Evolutionary conservation across 345 rosid genomes (phyloP), one percentile per base, ranked within the genome.

Genomic region (Camelina hispida): DNA sequence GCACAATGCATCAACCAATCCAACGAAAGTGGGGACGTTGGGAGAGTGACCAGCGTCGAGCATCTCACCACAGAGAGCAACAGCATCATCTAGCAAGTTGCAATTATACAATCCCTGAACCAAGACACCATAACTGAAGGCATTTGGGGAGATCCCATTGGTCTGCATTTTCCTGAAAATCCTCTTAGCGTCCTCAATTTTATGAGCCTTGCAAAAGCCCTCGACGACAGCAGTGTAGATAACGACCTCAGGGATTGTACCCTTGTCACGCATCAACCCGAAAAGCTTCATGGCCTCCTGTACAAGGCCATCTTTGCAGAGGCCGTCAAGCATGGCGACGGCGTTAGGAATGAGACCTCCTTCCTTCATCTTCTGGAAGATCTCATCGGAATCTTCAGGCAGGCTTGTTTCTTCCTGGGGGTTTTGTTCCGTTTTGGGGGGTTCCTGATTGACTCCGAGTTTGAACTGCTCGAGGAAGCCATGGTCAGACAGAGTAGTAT

Each of bases 211-310:
- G 89, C 92, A 89, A 78, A 85, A 92, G 30, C 93, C 97, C 61
- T 90, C 96, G 40, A 90, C 96, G 30, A 92, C 98, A 30, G 97
- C 98, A 7, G 99, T 90, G 83, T 95, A 92, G 63, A 92, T 73
- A 59, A 92, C 97, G 43, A 90, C 90, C 58, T 95, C 99, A 11
- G 99, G 99, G 62, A 90, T 87, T 3, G 93, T 84, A 52, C 97
- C 96, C 73, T 84, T 90, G 73, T 92, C 93, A 6, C 96, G 89
- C 90, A 95, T 90, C 68, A 68, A 46, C 32, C 85, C 89, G 20
- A 95, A 95, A 35, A 92, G 94, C 74, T 92, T 89, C 97, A 95
- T 84, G 14, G 99, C 98, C 71, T 90, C 98, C 16, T 88, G 92
- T 23, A 88, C 83, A 30, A 95, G 93, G 7, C 99, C 97, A 65